Base-by-base conservation (phyloP, 176 grass and related monocot species). In the Carex myosuroides region DNA sequence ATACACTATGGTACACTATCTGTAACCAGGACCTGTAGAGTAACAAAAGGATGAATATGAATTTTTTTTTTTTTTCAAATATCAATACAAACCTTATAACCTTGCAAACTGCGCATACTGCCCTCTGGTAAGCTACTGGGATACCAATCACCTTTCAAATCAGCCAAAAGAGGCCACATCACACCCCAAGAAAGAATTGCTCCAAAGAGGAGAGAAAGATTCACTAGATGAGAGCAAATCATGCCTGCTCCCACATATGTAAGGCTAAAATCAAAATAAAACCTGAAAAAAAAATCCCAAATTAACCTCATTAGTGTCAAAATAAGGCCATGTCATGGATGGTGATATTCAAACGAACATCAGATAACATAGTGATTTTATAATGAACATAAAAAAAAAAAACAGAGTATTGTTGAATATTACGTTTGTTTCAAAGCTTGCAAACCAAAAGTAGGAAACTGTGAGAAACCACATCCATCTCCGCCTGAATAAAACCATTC, bases 401-500 rank as follows among this genome's bases (percentile, higher is more conserved):
- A 29, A 54, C 7, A 66, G 14, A 50, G 33, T 50, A 50, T 29
- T 13, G 33, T 39, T 11, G 14, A 53, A 46, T 26, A 20, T 88
- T 98, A 99, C 96, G 91, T 92, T 76, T 90, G 88, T 89, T 99
- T 91, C 96, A 91, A 95, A 84, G 96, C 93, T 85, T 63, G 86
- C n/a, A 99, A 58, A 44, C 96, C 96, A 17, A 99, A 95, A 60
- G 93, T 99, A 42, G 96, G 96, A 85, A 99, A 99, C 85, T 99
- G 91, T 55, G 93, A 86, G 72, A 99, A 99, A 12, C 96, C 96
- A 24, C 96, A 99, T 39, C 16, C 87, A 48, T 88, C 91, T 88
- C 96, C 93, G 50, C 96, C 96, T 10, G 93, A 92, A 80, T 87
- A 99, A 87, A 99, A 99, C 96, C 96, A 99, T 82, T 99, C 88